Evolutionary conservation across 345 rosid genomes (phyloP), one percentile per base, ranked within the genome.

Genomic region (Eucalyptus fibrosa): DNA sequence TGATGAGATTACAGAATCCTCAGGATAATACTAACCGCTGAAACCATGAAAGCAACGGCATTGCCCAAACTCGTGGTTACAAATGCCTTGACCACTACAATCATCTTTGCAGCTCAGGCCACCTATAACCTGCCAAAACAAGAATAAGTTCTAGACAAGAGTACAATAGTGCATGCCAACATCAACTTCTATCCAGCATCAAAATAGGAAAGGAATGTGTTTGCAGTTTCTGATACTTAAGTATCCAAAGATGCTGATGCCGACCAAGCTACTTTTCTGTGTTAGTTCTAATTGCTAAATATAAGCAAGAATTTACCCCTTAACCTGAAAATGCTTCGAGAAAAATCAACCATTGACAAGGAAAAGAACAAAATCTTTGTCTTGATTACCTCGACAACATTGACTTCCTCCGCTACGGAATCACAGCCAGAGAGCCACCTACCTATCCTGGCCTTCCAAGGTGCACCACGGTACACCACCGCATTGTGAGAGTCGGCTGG

Each of bases 21-120:
- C 50, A 34, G 86, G 59, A 69, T 60, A 28, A 44, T 16, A 86
- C 95, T 94, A 53, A 96, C 99, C 99, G 69, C 86, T 92, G 90
- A 88, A 97, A 88, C 99, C 99, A 90, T 96, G 98, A 92, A 97
- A 98, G 96, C 99, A 97, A 28, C 96, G 91, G 60, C 99, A 98
- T 28, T 93, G 90, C 50, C 98, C 99, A 88, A 96, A 91, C 91
- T 96, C 97, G 92, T 72, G 92, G 91, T 97, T 98, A 91, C 99
- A 98, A 89, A 97, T 96, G 89, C 99, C 99, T 91, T 94, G 97
- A 82, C 97, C 97, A 88, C 94, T 94, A 87, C 99, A 97, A 69
- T 94, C 94, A 90, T 91, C 90, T 89, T 93, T 49, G 95, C 99
- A 98, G 91, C 89, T 91, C 86, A 87, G 94, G 83, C 98, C 97